phyloP scores from a whole-genome alignment of 441 rosid genomes.

The Flueggea neowawraea region DNA sequence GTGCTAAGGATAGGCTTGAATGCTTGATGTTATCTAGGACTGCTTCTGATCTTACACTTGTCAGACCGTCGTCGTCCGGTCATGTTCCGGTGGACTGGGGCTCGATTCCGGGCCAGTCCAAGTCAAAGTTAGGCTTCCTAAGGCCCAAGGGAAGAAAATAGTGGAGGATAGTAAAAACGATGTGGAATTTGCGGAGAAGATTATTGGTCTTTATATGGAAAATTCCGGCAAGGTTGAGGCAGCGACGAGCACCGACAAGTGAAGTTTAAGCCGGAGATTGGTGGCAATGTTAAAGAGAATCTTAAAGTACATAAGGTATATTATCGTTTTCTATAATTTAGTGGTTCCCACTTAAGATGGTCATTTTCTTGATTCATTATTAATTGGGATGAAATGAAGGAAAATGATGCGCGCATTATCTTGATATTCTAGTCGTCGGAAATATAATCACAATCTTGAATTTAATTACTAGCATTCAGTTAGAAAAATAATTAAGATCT shows the following conservation, averaged over 20 bases:
- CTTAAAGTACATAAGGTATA: constrained; percentile 51
- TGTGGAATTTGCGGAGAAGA: constrained; percentile 61
- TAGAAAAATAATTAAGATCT: too few species aligned
- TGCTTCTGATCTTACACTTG: constrained; percentile 61
- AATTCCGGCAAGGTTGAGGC: constrained; percentile 13
- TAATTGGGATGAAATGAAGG: too few species aligned
- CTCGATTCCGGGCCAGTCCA: constrained; percentile 20
- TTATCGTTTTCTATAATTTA: too few species aligned
- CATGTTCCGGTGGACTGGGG: neutral
- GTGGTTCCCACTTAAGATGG: too few species aligned
- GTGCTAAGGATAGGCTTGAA: constrained; percentile 81
- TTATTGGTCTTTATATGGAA: constrained; percentile 46
- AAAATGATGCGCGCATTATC: too few species aligned
- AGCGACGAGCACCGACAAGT: constrained; percentile 6
- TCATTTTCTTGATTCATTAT: too few species aligned
- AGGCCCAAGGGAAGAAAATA: constrained; percentile 56
- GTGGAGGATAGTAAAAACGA: constrained; percentile 59
- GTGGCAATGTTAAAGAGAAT: constrained; percentile 20
- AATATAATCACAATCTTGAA: too few species aligned
- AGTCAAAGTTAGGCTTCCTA: constrained; percentile 68
- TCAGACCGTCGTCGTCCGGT: constrained; percentile 15
- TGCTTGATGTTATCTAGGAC: constrained; percentile 69
- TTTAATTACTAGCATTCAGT: too few species aligned
- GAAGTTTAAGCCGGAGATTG: constrained; percentile 26
- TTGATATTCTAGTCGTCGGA: too few species aligned